Evolutionary conservation across 208 protist genomes (phyloP).

Genomic region (Angomonas ambiguus): DNA sequence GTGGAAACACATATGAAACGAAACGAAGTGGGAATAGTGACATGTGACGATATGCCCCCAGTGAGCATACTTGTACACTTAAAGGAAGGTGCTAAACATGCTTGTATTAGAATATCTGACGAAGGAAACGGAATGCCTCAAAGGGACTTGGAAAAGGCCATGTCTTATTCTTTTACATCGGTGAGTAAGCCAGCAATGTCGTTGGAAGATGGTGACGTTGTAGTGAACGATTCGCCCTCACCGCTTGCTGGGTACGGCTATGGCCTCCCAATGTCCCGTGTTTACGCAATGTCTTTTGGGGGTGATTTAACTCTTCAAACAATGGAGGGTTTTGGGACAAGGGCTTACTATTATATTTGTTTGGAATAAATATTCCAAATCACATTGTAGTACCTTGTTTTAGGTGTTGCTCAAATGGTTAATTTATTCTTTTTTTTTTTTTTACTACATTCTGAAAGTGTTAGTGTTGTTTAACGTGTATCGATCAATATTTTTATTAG

Average conservation of each 20-base stretch:
- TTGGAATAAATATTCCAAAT: not conserved
- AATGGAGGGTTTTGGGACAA: conserved; percentile 92
- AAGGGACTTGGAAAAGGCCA: conserved; percentile 67
- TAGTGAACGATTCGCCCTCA: conserved; percentile 19
- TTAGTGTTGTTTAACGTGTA: not conserved
- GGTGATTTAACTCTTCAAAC: conserved; percentile 91
- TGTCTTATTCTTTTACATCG: conserved; percentile 93
- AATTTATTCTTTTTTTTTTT: conserved; percentile 14
- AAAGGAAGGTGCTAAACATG: conserved; percentile 60
- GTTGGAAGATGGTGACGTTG: conserved; percentile 19
- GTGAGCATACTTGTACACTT: conserved; percentile 73
- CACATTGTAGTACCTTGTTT: not conserved
- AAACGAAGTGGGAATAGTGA: conserved; percentile 61
- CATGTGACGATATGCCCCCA: conserved; percentile 76
- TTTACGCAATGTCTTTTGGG: conserved; percentile 92
- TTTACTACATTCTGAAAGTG: not conserved
- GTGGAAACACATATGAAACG: conserved; percentile 81
- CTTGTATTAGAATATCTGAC: conserved; percentile 84
- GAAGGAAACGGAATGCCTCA: conserved; percentile 82
- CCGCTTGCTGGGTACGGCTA: conserved; percentile 93
- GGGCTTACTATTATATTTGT: conserved; percentile 91
- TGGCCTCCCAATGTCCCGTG: conserved; percentile 89
- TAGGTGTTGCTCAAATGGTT: conserved; percentile 13
- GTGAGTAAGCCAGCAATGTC: conserved; percentile 56
- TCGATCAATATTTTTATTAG: not conserved